Conservation (phyloP, 768 basidiomycete species). For the Hebeloma cylindrosporum region DNA sequence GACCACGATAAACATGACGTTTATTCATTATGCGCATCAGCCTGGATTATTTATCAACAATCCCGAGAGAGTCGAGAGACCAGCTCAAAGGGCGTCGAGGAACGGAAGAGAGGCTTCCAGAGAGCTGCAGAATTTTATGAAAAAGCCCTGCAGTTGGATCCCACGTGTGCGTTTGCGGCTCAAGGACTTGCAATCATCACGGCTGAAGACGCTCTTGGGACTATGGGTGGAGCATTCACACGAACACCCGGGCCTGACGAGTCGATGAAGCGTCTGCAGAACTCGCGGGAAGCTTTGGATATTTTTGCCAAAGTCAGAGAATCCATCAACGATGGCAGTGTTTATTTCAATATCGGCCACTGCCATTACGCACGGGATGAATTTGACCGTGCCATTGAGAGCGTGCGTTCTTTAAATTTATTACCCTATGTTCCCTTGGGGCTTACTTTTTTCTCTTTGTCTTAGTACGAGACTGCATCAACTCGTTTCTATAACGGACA, state of each 20-base stretch:
- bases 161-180: conserved; percentile 87
- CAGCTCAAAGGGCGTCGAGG: conserved; percentile 55
- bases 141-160: conserved; percentile 83
- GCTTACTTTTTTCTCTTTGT: background rate
- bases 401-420: conserved; percentile 52
- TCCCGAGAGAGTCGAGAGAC: conserved; percentile 81
- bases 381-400: conserved; percentile 94
- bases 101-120: conserved; percentile 75
- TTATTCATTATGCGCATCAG: conserved; percentile 88
- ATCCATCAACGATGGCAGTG: conserved; percentile 75
- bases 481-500: conserved; percentile 72
- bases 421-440: background rate
- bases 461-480: conserved; percentile 90
- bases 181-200: conserved; percentile 94
- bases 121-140: conserved; percentile 90
- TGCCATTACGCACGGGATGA: conserved; percentile 93
- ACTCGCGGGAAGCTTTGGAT: conserved; percentile 84
- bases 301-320: conserved; percentile 92
- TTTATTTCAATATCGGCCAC: conserved; percentile 96
- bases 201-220: conserved; percentile 87
- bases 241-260: conserved; percentile 58
- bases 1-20: conserved; percentile 85
- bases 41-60: conserved; percentile 82
- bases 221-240: conserved; percentile 52
- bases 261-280: conserved; percentile 59